A percentile compares a stretch with the other conserved stretches of the same genome.
phyloP scores from a whole-genome alignment of 108 stramenopile species.

The Skeletonema grethae region DNA sequence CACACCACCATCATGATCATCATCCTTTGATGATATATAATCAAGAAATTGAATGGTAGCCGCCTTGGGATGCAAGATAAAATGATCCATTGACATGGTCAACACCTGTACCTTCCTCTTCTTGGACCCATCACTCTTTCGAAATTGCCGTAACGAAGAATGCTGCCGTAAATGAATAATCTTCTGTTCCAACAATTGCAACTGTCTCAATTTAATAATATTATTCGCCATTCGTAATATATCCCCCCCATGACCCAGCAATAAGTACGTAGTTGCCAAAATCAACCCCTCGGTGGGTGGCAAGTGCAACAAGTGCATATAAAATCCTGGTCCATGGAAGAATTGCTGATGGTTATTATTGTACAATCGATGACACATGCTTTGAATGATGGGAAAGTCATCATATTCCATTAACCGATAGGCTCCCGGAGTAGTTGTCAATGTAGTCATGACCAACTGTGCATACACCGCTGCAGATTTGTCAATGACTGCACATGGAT shows the following conservation, averaged over 20 bases:
- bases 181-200: background rate
- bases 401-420: background rate
- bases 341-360: background rate
- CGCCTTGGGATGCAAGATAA: background rate
- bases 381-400: background rate
- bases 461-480: background rate
- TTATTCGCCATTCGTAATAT: background rate
- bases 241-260: background rate
- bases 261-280: background rate
- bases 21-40: background rate
- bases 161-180: background rate
- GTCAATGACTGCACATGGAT: background rate
- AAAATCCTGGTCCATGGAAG: background rate
- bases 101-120: background rate
- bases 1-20: background rate
- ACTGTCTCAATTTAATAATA: background rate
- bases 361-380: background rate
- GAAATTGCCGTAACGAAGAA: no score
- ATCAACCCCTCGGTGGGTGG: background rate
- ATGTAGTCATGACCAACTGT: background rate
- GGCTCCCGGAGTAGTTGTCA: background rate
- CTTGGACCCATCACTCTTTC: background rate
- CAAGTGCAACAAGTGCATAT: background rate
- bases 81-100: background rate
- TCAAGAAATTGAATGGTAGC: background rate